Conservation (phyloP, 2,329 filamentous ascomycete species). For the Scopulariopsis brevicaulis region DNA sequence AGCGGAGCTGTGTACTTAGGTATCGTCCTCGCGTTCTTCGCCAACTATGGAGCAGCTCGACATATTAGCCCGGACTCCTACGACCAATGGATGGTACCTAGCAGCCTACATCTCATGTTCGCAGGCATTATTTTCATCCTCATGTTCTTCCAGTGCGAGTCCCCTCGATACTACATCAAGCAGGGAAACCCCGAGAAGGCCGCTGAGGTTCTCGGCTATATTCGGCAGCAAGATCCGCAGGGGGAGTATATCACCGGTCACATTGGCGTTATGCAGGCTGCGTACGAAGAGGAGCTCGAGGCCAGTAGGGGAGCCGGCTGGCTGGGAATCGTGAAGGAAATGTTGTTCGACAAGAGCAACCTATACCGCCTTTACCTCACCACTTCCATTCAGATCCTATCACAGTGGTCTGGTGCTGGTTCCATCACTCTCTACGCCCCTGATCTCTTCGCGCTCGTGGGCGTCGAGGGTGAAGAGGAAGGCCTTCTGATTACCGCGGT, state of each 20-base stretch:
- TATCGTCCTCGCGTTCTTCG: constrained; percentile 70
- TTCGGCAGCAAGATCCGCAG: constrained; percentile 48
- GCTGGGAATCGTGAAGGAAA: constrained; percentile 55
- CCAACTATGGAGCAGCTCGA: constrained; percentile 49
- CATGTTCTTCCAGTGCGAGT: constrained; percentile 58
- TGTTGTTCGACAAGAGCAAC: constrained; percentile 57
- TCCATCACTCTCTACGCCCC: constrained; percentile 69
- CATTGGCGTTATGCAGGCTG: constrained; percentile 50
- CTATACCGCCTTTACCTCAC: constrained; percentile 62
- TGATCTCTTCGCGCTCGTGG: constrained; percentile 61
- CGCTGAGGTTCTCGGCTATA: constrained; percentile 36
- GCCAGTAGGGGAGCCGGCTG: constrained; percentile 55
- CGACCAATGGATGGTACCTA: constrained; percentile 54
- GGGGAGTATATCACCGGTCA: constrained; percentile 52
- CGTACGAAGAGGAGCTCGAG: constrained; percentile 61
- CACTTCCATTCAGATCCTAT: constrained; percentile 57
- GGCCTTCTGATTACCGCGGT: constrained; percentile 63
- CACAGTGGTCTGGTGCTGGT: constrained; percentile 63
- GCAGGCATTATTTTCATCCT: constrained; percentile 59
- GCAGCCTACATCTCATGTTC: constrained; percentile 68
- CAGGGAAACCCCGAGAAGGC: constrained; percentile 48
- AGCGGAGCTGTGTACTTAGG: constrained; percentile 56
- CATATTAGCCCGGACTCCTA: constrained; percentile 33
- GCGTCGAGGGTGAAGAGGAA: constrained; percentile 55
- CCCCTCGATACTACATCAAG: constrained; percentile 61